Evolutionary conservation across 2,329 filamentous ascomycete species (phyloP).

Genomic region (Ophiostoma piceae): DNA sequence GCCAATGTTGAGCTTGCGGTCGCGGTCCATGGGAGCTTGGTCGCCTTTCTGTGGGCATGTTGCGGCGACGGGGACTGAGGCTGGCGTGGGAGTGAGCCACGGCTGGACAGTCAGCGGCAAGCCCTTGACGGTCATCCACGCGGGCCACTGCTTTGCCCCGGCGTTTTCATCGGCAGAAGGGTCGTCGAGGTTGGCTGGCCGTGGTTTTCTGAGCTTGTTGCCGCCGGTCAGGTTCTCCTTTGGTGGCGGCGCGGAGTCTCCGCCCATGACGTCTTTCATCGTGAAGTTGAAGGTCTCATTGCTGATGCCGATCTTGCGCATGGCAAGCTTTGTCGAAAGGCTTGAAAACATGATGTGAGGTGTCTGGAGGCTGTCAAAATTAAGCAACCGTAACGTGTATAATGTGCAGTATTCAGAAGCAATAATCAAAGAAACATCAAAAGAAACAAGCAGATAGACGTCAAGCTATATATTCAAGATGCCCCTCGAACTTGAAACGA

Average conservation of each 20-base stretch:
- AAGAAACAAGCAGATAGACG: neutral
- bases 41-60: conserved; percentile 46
- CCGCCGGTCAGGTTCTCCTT: neutral
- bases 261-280: conserved; percentile 34
- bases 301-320: conserved; percentile 52
- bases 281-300: conserved; percentile 46
- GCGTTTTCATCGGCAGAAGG: conserved; percentile 30
- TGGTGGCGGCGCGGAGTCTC: neutral
- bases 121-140: conserved; percentile 47
- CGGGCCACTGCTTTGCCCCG: conserved; percentile 34
- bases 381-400: neutral
- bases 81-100: conserved; percentile 49
- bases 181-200: conserved; percentile 32
- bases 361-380: neutral
- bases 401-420: neutral
- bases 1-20: conserved; percentile 42
- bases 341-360: conserved; percentile 47
- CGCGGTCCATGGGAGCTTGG: conserved; percentile 44
- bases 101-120: conserved; percentile 50
- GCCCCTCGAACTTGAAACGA: neutral
- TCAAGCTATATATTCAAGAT: neutral
- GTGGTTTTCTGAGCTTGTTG: conserved; percentile 30
- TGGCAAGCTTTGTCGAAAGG: conserved; percentile 53
- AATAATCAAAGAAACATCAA: neutral
- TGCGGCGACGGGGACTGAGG: conserved; percentile 43